These are phyloP conservation scores for Aureobasidium subglaciale DNA, from an alignment of 2,329 filamentous ascomycete genomes.

Conservation along the genomic window DNA sequence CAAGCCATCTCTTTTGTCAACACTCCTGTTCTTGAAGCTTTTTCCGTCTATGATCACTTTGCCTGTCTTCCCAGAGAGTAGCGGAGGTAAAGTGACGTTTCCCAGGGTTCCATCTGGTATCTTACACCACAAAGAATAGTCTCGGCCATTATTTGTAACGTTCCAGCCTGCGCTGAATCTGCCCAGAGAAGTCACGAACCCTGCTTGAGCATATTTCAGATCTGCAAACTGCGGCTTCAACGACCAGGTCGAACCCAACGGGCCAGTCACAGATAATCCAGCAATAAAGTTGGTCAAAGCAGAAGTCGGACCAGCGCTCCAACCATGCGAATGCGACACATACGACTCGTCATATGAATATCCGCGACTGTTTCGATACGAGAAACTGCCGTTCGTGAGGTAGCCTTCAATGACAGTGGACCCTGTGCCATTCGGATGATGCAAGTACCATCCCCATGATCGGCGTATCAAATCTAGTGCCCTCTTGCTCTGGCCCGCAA, in stretches of 20 bases:
- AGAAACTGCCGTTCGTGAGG: constrained; percentile 48
- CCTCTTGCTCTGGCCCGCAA: constrained; percentile 36
- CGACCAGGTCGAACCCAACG: constrained; percentile 36
- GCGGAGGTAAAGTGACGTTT: constrained; percentile 24
- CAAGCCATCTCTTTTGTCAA: background rate
- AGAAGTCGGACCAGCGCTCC: constrained; percentile 33
- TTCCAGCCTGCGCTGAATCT: constrained; percentile 34
- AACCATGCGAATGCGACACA: constrained; percentile 26
- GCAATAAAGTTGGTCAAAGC: constrained; percentile 39
- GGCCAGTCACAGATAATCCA: constrained; percentile 36
- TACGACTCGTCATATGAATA: constrained; percentile 26
- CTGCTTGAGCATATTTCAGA: constrained; percentile 36
- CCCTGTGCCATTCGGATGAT: constrained; percentile 50
- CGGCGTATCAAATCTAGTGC: constrained; percentile 50
- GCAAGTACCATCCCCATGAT: constrained; percentile 55
- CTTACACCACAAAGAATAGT: constrained; percentile 20
- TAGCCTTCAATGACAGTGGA: constrained; percentile 56
- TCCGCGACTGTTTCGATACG: constrained; percentile 36
- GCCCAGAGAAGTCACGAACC: constrained; percentile 41
- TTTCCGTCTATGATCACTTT: constrained; percentile 6
- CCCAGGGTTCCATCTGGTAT: constrained; percentile 29
- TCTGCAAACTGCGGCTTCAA: constrained; percentile 40
- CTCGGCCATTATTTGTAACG: constrained; percentile 18
- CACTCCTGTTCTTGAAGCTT: constrained; percentile 6
- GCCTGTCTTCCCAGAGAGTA: constrained; percentile 3